A percentile compares a stretch with the other conserved stretches of the same genome.
These are phyloP conservation scores for Trifolium dubium DNA, from an alignment of 306 rosid species.

Conservation along the genomic window DNA sequence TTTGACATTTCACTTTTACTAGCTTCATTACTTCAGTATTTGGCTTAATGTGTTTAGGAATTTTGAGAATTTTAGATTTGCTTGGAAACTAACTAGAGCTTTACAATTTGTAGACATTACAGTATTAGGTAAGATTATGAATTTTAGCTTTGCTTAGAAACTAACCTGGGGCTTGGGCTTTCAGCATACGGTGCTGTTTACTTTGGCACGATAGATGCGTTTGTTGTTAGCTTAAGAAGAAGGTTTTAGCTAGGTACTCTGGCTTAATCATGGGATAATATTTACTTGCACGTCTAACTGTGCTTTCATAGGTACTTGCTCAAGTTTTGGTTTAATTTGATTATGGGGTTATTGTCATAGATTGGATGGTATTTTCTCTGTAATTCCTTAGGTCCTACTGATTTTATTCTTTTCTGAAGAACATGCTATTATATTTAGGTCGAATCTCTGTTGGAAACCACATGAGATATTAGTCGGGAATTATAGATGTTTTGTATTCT, in stretches of 20 bases:
- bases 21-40: constrained; percentile 10
- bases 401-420: constrained; percentile 9
- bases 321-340: constrained; percentile 11
- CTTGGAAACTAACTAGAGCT: background rate
- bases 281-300: background rate
- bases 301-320: constrained; percentile 11
- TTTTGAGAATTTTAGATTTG: background rate
- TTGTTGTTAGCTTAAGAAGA: background rate
- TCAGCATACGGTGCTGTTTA: constrained; percentile 7
- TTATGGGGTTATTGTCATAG: constrained; percentile 3
- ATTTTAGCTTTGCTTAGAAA: no score
- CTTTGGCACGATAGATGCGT: background rate
- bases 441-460: constrained; percentile 3
- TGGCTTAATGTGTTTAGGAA: constrained; percentile 9
- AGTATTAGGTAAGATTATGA: background rate
- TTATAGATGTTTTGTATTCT: background rate
- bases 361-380: constrained; percentile 8
- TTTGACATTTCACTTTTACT: background rate
- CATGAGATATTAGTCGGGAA: background rate
- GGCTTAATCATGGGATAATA: background rate
- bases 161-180: constrained; percentile 1
- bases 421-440: constrained; percentile 7
- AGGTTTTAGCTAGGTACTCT: background rate
- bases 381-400: background rate
- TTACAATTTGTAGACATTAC: background rate